These are phyloP conservation scores for Diaporthe longicolla DNA, from an alignment of 2,329 filamentous ascomycete species.

Conservation along the genomic window DNA sequence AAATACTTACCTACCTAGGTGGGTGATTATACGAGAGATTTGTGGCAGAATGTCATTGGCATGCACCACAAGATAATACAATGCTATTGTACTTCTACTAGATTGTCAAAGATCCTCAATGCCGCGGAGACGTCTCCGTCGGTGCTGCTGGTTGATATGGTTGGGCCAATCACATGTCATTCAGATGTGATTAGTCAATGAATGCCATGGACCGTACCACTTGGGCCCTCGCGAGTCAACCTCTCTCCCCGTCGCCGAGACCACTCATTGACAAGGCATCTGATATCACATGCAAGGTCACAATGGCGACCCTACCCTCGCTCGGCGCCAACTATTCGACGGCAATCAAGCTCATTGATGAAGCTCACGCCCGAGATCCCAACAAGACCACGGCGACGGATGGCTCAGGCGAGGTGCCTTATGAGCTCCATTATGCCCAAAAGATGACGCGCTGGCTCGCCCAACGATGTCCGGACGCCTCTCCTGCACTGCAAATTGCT, in stretches of 20 bases:
- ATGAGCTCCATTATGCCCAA: constrained; percentile 86
- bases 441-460: constrained; percentile 84
- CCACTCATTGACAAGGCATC: not conserved
- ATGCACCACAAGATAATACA: not conserved
- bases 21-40: too few relatives aligned
- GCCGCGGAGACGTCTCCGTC: not conserved
- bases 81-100: not conserved
- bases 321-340: constrained; percentile 59
- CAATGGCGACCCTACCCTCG: constrained; percentile 48
- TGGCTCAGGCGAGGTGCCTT: constrained; percentile 66
- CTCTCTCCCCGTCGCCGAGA: not conserved
- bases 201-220: not conserved
- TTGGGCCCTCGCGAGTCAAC: constrained; percentile 15
- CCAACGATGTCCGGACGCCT: constrained; percentile 71
- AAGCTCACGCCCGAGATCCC: constrained; percentile 78
- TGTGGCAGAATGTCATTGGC: too few relatives aligned
- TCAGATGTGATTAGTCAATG: constrained; percentile 29
- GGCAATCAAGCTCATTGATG: constrained; percentile 79
- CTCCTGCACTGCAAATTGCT: constrained; percentile 78
- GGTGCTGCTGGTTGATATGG: not conserved
- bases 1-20: too few relatives aligned
- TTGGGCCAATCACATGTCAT: constrained; percentile 35
- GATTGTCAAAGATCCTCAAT: not conserved
- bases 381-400: constrained; percentile 63
- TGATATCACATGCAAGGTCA: constrained; percentile 12